Percentiles rank a stretch among this genome's conserved stretches.
phyloP scores from a whole-genome alignment of 75 land plant species.

The Pinus taeda region DNA sequence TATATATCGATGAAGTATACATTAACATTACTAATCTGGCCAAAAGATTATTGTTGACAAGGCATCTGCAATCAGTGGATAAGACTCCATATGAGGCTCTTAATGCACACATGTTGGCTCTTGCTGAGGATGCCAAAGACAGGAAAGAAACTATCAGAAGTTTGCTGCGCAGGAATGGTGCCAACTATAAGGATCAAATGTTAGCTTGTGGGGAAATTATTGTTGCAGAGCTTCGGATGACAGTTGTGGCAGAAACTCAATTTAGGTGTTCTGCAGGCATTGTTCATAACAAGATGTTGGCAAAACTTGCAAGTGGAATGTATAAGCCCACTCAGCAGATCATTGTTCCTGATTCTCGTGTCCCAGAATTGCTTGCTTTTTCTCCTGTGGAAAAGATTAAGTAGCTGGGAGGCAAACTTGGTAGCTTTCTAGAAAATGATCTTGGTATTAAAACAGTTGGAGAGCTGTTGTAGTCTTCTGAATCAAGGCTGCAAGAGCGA shows the following conservation, averaged over 20 bases:
- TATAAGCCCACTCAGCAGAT: too few species aligned
- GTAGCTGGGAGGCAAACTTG: slow-evolving; percentile 55
- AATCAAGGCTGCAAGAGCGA: slow-evolving; percentile 68
- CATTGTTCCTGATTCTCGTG: too few species aligned
- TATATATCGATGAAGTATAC: slow-evolving; percentile 98
- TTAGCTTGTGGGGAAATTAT: slow-evolving; percentile 90
- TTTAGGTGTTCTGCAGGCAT: slow-evolving; percentile 99
- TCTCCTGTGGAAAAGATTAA: too few species aligned
- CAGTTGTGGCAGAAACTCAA: slow-evolving; percentile 74
- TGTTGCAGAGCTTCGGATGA: slow-evolving; percentile 80
- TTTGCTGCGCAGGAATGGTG: slow-evolving; percentile 66
- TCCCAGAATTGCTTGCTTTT: too few species aligned
- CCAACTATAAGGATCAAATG: slow-evolving; percentile 58
- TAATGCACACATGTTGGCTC: slow-evolving; percentile 81
- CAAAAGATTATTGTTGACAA: slow-evolving; percentile 44
- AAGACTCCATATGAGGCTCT: slow-evolving; percentile 57
- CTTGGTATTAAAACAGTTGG: slow-evolving; percentile 79
- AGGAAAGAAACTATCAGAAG: slow-evolving; percentile 30
- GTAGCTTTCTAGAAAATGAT: slow-evolving; percentile 70
- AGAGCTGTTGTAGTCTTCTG: slow-evolving; percentile 82
- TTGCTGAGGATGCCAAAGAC: slow-evolving; percentile 39
- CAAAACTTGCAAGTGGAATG: too few species aligned
- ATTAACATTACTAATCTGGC: slow-evolving; percentile 94
- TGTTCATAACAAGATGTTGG: slow-evolving; percentile 21
- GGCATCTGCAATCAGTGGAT: slow-evolving; percentile 45